phyloP scores from a whole-genome alignment of 441 rosid species.

The Melianthus villosus region DNA sequence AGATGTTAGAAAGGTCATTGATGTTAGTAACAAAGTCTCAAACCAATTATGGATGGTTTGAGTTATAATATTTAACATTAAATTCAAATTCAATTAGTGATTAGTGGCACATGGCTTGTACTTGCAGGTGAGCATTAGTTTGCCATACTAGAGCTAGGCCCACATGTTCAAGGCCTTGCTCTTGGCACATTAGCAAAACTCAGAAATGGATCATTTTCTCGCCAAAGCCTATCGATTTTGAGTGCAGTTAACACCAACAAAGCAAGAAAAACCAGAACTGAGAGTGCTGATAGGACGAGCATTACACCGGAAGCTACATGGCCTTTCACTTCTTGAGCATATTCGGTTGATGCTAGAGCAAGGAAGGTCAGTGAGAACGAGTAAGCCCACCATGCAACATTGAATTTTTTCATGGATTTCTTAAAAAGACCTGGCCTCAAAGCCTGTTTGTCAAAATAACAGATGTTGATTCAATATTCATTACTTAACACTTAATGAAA shows the following conservation, averaged over 20 bases:
- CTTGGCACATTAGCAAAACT: constrained; percentile 10
- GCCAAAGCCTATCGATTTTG: constrained; percentile 16
- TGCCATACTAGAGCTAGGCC: too few species aligned
- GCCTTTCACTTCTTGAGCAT: constrained; percentile 29
- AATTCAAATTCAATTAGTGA: too few species aligned
- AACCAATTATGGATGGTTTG: too few species aligned
- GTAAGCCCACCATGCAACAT: constrained; percentile 52
- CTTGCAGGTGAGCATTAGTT: too few species aligned
- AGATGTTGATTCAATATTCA: too few species aligned
- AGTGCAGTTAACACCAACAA: constrained; percentile 33
- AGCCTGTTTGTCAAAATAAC: constrained; percentile 16
- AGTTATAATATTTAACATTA: too few species aligned
- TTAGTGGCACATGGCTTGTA: too few species aligned
- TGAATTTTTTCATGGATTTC: constrained; percentile 45
- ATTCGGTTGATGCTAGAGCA: constrained; percentile 30
- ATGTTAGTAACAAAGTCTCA: too few species aligned
- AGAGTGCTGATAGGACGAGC: constrained; percentile 27
- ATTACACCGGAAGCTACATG: constrained; percentile 16
- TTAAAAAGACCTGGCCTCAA: constrained; percentile 43
- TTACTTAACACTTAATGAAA: too few species aligned
- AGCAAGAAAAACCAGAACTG: constrained; percentile 28
- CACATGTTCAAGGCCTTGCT: constrained; percentile 10
- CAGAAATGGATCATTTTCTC: constrained; percentile 17
- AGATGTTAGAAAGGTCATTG: too few species aligned
- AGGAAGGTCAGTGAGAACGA: constrained; percentile 37